A percentile compares a stretch with the other conserved stretches of the same genome.
These are phyloP conservation scores for Plasmodium coatneyi DNA, from an alignment of 169 alveolate species.

Conservation along the genomic window DNA sequence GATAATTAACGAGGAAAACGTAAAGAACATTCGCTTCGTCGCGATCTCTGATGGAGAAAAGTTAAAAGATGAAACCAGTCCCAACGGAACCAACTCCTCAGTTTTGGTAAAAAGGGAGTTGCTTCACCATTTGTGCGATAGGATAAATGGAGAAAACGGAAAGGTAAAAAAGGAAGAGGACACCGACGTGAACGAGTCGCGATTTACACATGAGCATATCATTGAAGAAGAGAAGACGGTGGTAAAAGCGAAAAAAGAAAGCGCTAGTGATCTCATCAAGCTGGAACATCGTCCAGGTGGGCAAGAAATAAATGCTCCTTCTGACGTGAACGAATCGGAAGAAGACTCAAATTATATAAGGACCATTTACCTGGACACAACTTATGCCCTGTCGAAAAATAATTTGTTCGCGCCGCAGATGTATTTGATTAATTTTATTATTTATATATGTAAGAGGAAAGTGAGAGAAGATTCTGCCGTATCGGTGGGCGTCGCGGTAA, in stretches of 20 bases:
- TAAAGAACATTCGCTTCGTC: conserved; percentile 50
- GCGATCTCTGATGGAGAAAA: background rate
- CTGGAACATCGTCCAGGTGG: background rate
- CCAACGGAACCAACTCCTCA: background rate
- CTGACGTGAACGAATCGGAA: background rate
- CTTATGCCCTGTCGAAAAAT: conserved; percentile 68
- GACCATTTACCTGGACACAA: conserved; percentile 73
- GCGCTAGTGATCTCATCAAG: background rate
- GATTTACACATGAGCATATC: background rate
- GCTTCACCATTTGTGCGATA: background rate
- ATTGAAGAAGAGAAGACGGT: background rate
- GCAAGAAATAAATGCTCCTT: background rate
- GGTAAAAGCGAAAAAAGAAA: background rate
- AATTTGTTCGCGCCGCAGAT: conserved; percentile 65
- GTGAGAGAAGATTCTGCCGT: background rate
- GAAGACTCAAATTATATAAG: conserved; percentile 54
- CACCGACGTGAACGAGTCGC: background rate
- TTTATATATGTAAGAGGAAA: conserved; percentile 57
- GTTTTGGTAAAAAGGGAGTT: conserved; percentile 7
- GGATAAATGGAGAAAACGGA: background rate
- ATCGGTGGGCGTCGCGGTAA: background rate
- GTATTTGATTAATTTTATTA: conserved; percentile 57
- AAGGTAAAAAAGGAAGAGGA: conserved; percentile 1
- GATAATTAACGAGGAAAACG: conserved; percentile 30
- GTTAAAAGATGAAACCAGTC: background rate